Evolutionary conservation across 768 basidiomycete species (phyloP), one percentile per base, ranked within the genome.

Genomic region (Porphyrellus cyaneotinctus): DNA sequence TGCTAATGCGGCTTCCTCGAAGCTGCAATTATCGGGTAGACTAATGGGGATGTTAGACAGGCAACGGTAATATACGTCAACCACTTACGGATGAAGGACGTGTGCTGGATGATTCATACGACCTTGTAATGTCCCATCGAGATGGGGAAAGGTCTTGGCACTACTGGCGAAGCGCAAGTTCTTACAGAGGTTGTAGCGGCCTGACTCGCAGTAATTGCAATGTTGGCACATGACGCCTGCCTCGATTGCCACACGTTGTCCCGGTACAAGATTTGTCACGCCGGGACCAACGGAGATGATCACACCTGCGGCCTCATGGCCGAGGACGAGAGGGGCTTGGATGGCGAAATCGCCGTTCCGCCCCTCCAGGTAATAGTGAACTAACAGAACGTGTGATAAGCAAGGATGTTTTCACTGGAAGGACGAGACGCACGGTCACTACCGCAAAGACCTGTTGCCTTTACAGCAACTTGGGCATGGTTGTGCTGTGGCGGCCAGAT

Each of bases 171-270:
- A 98, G 59, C 89, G 82, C 84, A 98, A 83, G 59, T 77, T 75
- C 56, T 85, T 84, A 79, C 95, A 98, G 53, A 98, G 82, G 74
- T 98, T 97, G 75, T 97, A 98, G 20, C 91, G 81, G 14, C 88
- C 89, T 55, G 81, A 75, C 33, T 70, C 58, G 72, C 91, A 93
- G 66, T 76, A 85, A 30, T 74, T 69, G 72, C 90, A 93, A 37
- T 75, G 75, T 51, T 82, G 81, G 73, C 95, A 97, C 77, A 86
- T 84, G 67, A 95, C 83, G 26, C 95, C 95, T 6, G 91, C 88
- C 69, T 97, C 95, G 67, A 97, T 88, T 24, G 92, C 95, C 47
- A 97, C 94, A 49, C 90, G 84, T 68, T 92, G 88, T 32, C 94
- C 93, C 20, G 85, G 79, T 14, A 73, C 68, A 53, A 93, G 72